Evolutionary conservation across 2,329 filamentous ascomycete genomes (phyloP), one percentile per base, ranked within the genome.

Genomic region (Mariannaea elegans): DNA sequence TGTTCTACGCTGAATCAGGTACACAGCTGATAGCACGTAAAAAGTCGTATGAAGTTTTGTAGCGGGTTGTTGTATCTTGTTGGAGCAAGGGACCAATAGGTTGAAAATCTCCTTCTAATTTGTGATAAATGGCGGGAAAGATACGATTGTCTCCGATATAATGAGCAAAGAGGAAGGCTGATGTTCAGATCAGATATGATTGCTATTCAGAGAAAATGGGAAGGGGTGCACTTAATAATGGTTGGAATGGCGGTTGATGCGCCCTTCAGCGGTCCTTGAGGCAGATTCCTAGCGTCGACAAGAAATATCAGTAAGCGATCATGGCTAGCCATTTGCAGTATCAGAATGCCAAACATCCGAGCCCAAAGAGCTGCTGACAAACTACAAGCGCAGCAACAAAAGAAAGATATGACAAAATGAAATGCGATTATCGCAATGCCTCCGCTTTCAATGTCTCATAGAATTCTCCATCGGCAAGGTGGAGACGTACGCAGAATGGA

Each of bases 321-420:
- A 18, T 10, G 12, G 19, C 32, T 49, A 49, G 19, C 46, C n/a
- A 21, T 38, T 38, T 49, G 1, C 32, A 23, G 46, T 49, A 49
- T 49, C 32, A 36, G 16, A 23, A 49, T 49, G 46, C 19, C 46
- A 32, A 49, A 49, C 14, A 18, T 10, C 19, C 32, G 24, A 49
- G 13, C 46, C 46, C 21, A 49, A 49, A 36, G 13, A 24, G 21
- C 32, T 39, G 46, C 32, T 49, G 46, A 49, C 46, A 49, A 49
- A 49, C 14, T 39, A 48, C 7, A 38, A 9, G 14, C 14, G 12
- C 14, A 9, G 46, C 14, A 27, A 21, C 19, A 23, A 38, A 38
- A 21, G 13, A 24, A 49, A 36, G 34, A 49, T 49, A 21, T 19
- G 32, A 16, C 46, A 12, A 16, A 49, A 38, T 38, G 46, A 18